Conservation (phyloP, 75 land plant species). For the Azolla pinnata region DNA sequence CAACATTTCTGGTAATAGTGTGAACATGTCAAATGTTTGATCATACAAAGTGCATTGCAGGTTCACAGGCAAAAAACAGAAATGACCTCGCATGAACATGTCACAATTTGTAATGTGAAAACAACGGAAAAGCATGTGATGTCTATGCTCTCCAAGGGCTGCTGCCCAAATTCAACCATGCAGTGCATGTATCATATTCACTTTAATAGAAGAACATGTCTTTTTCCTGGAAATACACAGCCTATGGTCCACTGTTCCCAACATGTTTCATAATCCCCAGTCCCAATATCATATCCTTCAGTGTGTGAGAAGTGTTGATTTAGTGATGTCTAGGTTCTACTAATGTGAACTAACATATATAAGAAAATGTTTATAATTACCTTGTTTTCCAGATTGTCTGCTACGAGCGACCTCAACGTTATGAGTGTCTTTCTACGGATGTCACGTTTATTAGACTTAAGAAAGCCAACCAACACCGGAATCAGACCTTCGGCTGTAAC, state of each 20-base stretch:
- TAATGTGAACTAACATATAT: background rate
- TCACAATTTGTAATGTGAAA: too few species aligned
- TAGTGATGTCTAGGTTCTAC: background rate
- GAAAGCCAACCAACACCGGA: slow-evolving; percentile 24
- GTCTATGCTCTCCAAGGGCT: too few species aligned
- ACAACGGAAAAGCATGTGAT: too few species aligned
- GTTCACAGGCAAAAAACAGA: too few species aligned
- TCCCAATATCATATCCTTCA: too few species aligned
- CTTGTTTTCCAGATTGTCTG: slow-evolving; percentile 26
- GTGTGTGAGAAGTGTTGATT: too few species aligned
- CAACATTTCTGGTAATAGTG: too few species aligned
- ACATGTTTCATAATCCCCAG: background rate
- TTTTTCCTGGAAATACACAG: background rate
- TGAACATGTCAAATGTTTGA: too few species aligned
- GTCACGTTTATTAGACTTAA: slow-evolving; percentile 22
- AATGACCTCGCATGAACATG: too few species aligned
- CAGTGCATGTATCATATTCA: background rate
- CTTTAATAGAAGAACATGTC: background rate
- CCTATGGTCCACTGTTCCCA: background rate
- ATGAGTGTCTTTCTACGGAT: slow-evolving; percentile 16
- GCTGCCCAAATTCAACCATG: too few species aligned
- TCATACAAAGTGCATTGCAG: too few species aligned
- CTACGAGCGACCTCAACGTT: slow-evolving; percentile 20
- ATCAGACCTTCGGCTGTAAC: slow-evolving; percentile 23
- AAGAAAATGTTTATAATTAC: slow-evolving; percentile 12